A percentile compares a stretch with the other conserved stretches of the same genome.
Conservation (phyloP, 2,329 filamentous ascomycete genomes). For the Helminthosporium solani region DNA sequence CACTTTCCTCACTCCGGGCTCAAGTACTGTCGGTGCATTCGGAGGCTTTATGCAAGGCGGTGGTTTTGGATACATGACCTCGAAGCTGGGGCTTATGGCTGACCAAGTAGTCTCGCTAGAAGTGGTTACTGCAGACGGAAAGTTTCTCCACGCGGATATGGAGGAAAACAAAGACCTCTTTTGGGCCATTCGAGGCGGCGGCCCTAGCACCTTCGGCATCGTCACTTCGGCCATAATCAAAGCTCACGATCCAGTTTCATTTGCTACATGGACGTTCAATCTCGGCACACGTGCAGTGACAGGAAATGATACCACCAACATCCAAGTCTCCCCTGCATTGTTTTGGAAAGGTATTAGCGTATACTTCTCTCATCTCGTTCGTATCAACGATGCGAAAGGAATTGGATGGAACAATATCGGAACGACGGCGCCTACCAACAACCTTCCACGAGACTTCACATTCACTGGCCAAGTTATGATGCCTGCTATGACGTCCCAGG, state of each 20-base stretch:
- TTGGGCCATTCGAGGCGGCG: conserved; percentile 33
- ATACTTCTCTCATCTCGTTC: conserved; percentile 26
- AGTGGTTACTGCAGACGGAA: conserved; percentile 28
- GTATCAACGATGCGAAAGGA: conserved; percentile 25
- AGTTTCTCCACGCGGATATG: conserved; percentile 24
- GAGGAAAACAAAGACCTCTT: conserved; percentile 29
- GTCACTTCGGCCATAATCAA: conserved; percentile 31
- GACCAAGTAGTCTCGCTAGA: conserved; percentile 30
- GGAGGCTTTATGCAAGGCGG: conserved; percentile 48
- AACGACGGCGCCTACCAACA: conserved; percentile 11
- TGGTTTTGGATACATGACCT: conserved; percentile 53
- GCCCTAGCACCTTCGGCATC: conserved; percentile 35
- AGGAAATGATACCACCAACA: conserved; percentile 17
- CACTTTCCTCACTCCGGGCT: conserved; percentile 23
- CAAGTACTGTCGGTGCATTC: conserved; percentile 50
- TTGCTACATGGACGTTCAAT: conserved; percentile 30
- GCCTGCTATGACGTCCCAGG: conserved; percentile 14
- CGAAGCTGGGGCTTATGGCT: conserved; percentile 41
- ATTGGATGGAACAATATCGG: conserved; percentile 27
- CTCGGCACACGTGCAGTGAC: conserved; percentile 22
- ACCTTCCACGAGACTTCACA: conserved; percentile 14
- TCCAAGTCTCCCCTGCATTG: conserved; percentile 19
- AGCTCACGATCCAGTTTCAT: conserved; percentile 24
- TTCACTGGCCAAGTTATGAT: conserved; percentile 21
- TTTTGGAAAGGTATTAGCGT: conserved; percentile 29